Evolutionary conservation across 2,329 filamentous ascomycete species (phyloP).

Genomic region (Fusarium nematophilum): DNA sequence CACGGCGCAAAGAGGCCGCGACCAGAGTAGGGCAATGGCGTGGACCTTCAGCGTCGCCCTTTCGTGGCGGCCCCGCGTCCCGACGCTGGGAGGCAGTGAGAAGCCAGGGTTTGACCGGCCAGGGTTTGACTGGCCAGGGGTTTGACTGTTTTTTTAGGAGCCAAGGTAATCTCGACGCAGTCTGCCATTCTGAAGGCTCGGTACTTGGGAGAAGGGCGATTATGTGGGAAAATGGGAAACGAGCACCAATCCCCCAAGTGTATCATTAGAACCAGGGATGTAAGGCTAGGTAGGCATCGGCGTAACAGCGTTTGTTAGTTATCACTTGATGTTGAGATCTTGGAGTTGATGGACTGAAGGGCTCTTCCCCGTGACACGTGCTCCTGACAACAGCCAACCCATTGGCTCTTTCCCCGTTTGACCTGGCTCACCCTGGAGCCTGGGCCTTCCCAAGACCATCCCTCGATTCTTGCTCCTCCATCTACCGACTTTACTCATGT

Average conservation of each 20-base stretch:
- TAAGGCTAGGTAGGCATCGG: constrained; percentile 42
- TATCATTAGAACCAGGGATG: constrained; percentile 43
- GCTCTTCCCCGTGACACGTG: too few species aligned
- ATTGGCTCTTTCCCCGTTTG: too few species aligned
- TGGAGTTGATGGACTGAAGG: too few species aligned
- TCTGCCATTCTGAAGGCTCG: constrained; percentile 8
- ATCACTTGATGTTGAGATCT: too few species aligned
- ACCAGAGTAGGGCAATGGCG: constrained; percentile 65
- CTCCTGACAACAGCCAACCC: too few species aligned
- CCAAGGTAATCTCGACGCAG: constrained; percentile 6
- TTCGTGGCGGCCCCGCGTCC: background rate
- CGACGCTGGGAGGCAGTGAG: background rate
- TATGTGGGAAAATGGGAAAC: constrained; percentile 17
- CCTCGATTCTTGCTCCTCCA: too few species aligned
- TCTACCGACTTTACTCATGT: too few species aligned
- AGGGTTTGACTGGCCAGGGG: constrained; percentile 1
- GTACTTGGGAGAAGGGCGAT: constrained; percentile 3
- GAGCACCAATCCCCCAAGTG: constrained; percentile 27
- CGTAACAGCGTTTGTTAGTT: constrained; percentile 42
- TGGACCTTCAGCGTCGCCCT: background rate
- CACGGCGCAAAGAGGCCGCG: constrained; percentile 84
- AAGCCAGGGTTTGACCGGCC: background rate
- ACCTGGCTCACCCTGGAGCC: too few species aligned
- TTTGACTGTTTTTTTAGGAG: constrained; percentile 1
- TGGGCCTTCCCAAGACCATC: too few species aligned